Percentiles rank a stretch among this genome's conserved stretches.
Conservation (phyloP, 1,284 basidiomycete genomes). For the Leccinum solheimii region DNA sequence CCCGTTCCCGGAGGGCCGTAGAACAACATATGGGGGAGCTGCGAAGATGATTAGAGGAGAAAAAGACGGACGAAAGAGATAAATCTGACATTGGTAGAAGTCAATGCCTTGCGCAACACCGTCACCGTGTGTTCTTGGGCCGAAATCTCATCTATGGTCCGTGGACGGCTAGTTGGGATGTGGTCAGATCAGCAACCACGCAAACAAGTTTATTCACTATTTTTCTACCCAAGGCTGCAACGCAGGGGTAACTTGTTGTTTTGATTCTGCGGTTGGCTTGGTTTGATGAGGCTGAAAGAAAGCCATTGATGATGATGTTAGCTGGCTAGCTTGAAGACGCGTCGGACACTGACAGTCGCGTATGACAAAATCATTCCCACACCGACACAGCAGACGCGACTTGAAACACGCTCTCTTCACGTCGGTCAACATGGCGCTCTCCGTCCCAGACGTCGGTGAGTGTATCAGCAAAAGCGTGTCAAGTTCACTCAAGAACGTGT, state of each 20-base stretch:
- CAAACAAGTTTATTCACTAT: conserved; percentile 59
- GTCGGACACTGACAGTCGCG: conserved; percentile 34
- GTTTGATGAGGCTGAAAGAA: conserved; percentile 59
- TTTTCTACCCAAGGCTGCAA: conserved; percentile 98
- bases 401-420: conserved; percentile 10
- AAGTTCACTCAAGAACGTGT: conserved; percentile 3
- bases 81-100: conserved; percentile 81
- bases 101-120: conserved; percentile 88
- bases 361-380: conserved; percentile 35
- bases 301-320: conserved; percentile 40
- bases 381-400: conserved; percentile 22
- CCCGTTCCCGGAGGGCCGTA: conserved; percentile 99
- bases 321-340: conserved; percentile 7
- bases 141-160: conserved; percentile 96
- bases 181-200: conserved; percentile 4
- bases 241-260: conserved; percentile 54
- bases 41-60: conserved; percentile 17
- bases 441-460: conserved; percentile 41
- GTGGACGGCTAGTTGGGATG: conserved; percentile 72
- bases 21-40: conserved; percentile 99
- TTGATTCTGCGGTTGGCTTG: conserved; percentile 41
- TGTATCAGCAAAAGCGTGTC: conserved; percentile 11
- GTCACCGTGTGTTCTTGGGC: conserved; percentile 96
- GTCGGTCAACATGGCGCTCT: conserved; percentile 39
- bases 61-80: neutral